Evolutionary conservation across 441 rosid species (phyloP).

Genomic region (Syzygium syzygioides): DNA sequence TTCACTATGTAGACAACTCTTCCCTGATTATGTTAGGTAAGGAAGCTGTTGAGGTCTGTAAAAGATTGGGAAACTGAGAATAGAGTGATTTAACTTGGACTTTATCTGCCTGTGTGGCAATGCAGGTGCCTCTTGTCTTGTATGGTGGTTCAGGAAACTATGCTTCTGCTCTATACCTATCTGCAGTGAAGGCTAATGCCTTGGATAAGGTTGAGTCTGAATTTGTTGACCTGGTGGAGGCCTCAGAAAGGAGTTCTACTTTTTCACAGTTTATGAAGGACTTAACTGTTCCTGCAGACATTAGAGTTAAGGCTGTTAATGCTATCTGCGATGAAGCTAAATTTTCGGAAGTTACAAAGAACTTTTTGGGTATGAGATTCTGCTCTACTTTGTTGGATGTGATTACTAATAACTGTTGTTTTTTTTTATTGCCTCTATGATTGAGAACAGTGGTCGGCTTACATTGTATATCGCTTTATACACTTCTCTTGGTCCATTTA

Average conservation of each 20-base stretch:
- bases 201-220: conserved; percentile 78
- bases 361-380: conserved; percentile 60
- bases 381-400: not conserved
- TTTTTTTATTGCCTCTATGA: not conserved
- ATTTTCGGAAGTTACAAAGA: conserved; percentile 53
- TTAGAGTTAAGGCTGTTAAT: conserved; percentile 47
- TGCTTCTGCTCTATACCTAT: conserved; percentile 74
- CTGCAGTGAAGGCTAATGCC: conserved; percentile 53
- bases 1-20: not conserved
- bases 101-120: not conserved
- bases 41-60: not conserved
- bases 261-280: conserved; percentile 75
- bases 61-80: not conserved
- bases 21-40: not conserved
- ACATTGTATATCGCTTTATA: not conserved
- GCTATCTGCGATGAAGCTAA: conserved; percentile 62
- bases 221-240: conserved; percentile 53
- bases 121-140: conserved; percentile 72
- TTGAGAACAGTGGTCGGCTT: not conserved
- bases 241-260: conserved; percentile 45
- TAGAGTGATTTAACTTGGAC: not conserved
- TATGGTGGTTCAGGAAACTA: conserved; percentile 87
- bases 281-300: conserved; percentile 53
- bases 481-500: not conserved
- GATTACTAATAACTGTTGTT: not conserved